These are phyloP conservation scores for Aegle marmelos DNA, from an alignment of 345 rosid genomes.

Conservation along the genomic window DNA sequence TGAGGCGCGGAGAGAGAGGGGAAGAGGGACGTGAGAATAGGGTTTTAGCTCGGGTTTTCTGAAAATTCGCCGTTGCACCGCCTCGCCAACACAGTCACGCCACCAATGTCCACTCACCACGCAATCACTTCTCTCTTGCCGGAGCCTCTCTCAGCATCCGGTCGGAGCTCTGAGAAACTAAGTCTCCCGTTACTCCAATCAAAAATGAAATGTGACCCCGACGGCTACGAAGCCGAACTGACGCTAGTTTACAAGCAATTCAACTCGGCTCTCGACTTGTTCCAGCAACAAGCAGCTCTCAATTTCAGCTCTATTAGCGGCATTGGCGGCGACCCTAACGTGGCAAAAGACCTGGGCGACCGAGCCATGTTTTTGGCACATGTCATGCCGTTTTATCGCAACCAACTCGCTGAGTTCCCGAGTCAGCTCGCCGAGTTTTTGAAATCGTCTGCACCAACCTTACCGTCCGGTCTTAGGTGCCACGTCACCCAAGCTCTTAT, in stretches of 20 bases:
- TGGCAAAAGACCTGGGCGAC: conserved; percentile 82
- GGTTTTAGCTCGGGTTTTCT: conserved; percentile 3
- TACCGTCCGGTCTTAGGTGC: conserved; percentile 81
- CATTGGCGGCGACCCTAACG: conserved; percentile 53
- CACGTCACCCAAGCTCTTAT: conserved; percentile 71
- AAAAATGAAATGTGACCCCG: conserved; percentile 85
- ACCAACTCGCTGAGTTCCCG: conserved; percentile 62
- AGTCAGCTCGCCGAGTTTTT: conserved; percentile 69
- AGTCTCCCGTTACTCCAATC: conserved; percentile 68
- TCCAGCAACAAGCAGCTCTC: conserved; percentile 74
- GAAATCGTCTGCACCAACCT: conserved; percentile 48
- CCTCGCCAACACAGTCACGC: neutral
- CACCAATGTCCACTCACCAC: conserved; percentile 24
- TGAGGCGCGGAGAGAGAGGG: too few species aligned
- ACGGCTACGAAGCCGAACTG: conserved; percentile 79
- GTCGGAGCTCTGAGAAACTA: conserved; percentile 73
- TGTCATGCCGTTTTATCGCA: conserved; percentile 74
- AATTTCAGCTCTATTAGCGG: conserved; percentile 68
- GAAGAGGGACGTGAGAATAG: too few species aligned
- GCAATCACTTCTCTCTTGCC: conserved; percentile 21
- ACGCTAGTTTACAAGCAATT: conserved; percentile 65
- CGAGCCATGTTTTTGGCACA: conserved; percentile 79
- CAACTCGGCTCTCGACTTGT: conserved; percentile 74
- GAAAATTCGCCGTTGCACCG: neutral
- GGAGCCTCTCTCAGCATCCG: conserved; percentile 68